Evolutionary conservation across 176 grass and related monocot genomes (phyloP).

Genomic region (Avena eriantha): DNA sequence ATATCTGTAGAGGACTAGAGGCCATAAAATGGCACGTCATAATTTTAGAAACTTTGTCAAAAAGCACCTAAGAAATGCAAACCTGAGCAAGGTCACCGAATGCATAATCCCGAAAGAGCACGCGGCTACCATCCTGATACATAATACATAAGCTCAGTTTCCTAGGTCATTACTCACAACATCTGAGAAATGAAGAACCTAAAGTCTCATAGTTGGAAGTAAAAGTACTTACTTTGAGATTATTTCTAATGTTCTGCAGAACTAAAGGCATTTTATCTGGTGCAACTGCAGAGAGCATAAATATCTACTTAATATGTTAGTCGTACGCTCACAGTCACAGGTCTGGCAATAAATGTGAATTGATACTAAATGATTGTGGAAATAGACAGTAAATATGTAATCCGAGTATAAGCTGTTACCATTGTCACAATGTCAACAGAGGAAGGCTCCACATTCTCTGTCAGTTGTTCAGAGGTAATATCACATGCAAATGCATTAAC

Average conservation of each 20-base stretch:
- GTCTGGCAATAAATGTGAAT: conserved; percentile 23
- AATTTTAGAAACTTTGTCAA: neutral
- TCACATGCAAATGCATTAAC: conserved; percentile 97
- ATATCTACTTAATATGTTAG: conserved; percentile 98
- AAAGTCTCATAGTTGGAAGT: conserved; percentile 13
- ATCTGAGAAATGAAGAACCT: conserved; percentile 10
- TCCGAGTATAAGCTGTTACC: conserved; percentile 58
- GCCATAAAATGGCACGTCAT: conserved; percentile 13
- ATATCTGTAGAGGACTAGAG: neutral
- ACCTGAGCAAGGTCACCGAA: conserved; percentile 96
- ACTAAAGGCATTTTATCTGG: conserved; percentile 88
- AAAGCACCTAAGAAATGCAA: conserved; percentile 8
- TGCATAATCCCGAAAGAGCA: conserved; percentile 94
- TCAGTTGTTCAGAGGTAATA: conserved; percentile 68
- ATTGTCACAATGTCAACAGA: conserved; percentile 87
- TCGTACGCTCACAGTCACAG: conserved; percentile 22
- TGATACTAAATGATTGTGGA: neutral
- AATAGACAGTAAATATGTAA: neutral
- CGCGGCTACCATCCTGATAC: conserved; percentile 69
- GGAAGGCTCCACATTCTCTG: conserved; percentile 59
- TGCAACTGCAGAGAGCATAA: conserved; percentile 96
- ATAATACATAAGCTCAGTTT: conserved; percentile 40
- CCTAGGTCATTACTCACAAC: neutral
- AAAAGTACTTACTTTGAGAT: conserved; percentile 78
- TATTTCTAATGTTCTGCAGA: conserved; percentile 62